Evolutionary conservation across 306 rosid genomes (phyloP), one percentile per base, ranked within the genome.

Genomic region (Vigna unguiculata): DNA sequence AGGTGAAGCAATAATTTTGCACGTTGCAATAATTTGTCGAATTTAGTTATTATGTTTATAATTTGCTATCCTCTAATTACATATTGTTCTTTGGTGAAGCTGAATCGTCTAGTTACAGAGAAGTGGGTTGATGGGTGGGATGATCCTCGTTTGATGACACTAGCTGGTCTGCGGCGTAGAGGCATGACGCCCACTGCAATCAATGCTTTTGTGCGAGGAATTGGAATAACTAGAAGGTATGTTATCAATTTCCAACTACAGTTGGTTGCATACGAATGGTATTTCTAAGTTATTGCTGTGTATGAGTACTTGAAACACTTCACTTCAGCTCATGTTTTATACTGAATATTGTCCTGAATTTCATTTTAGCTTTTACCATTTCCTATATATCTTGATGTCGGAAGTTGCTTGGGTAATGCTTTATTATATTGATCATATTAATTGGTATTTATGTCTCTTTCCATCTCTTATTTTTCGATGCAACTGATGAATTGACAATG

Each of bases 111-210:
- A 30, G 99, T 96, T 81, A 96, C 91, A 10, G 93, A 91, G 53
- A 92, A 88, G 48, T 89, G 97, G 98, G 98, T 96, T 69, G 96
- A 96, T 74, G 96, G 98, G 63, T 96, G 99, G 99, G 99, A 96
- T 88, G 99, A 96, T 80, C 98, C 99, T 46, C 98, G 98, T 10
- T 91, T 96, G 62, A 88, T 96, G 96, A 96, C 98, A 21, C 85
- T 96, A 67, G 92, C 97, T 45, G 99, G 99, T 74, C 88, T 96
- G 82, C 80, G 90, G 75, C 99, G 98, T 14, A 90, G 93, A 85
- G 99, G 99, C 71, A 83, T 92, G 43, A 87, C 97, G 14, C 83
- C 97, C 47, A 87, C 92, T 24, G 92, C 99, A 40, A 91, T 96
- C 34, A 96, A 96, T 88, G 83, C 97, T 24, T 96, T 96, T 87